Percentiles rank a stretch among this genome's conserved stretches.
Conservation (phyloP, 1,284 basidiomycete genomes). For the Rhizoctonia solani region DNA sequence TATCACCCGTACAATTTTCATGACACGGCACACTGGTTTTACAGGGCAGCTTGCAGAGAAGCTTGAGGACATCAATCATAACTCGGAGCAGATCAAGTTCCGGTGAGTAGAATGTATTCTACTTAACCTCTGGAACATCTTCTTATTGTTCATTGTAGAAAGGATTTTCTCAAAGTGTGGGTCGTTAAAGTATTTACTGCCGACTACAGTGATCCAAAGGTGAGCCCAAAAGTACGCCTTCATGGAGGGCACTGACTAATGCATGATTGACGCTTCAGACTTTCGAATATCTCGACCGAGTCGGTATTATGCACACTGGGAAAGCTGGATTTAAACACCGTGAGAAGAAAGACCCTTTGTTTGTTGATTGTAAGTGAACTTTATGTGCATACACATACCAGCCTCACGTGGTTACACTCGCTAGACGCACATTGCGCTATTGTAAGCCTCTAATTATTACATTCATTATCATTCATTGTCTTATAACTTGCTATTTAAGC, state of each 20-base stretch:
- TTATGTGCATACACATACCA: background rate
- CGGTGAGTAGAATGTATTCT: too few species aligned
- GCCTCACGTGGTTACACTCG: background rate
- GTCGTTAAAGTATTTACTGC: constrained; percentile 38
- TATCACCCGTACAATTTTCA: constrained; percentile 36
- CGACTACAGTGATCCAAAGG: constrained; percentile 34
- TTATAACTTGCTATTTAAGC: too few species aligned
- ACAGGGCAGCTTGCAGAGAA: constrained; percentile 1
- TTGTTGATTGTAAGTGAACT: constrained; percentile 38
- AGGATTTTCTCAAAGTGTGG: constrained; percentile 35
- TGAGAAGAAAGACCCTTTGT: constrained; percentile 36
- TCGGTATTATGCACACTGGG: constrained; percentile 39
- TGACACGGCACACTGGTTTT: constrained; percentile 36
- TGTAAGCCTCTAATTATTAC: constrained; percentile 3
- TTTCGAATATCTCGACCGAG: constrained; percentile 35
- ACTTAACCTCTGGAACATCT: too few species aligned
- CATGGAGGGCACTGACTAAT: background rate
- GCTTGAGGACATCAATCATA: constrained; percentile 27
- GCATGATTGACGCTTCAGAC: too few species aligned
- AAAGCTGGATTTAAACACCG: constrained; percentile 39
- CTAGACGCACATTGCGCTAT: constrained; percentile 34
- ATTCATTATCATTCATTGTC: too few species aligned
- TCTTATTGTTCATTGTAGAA: constrained; percentile 5
- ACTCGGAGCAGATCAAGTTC: constrained; percentile 37
- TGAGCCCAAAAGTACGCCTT: constrained; percentile 21